phyloP scores from a whole-genome alignment of 1,139 yeast genomes.

The Yamadazyma atmosphaerica region DNA sequence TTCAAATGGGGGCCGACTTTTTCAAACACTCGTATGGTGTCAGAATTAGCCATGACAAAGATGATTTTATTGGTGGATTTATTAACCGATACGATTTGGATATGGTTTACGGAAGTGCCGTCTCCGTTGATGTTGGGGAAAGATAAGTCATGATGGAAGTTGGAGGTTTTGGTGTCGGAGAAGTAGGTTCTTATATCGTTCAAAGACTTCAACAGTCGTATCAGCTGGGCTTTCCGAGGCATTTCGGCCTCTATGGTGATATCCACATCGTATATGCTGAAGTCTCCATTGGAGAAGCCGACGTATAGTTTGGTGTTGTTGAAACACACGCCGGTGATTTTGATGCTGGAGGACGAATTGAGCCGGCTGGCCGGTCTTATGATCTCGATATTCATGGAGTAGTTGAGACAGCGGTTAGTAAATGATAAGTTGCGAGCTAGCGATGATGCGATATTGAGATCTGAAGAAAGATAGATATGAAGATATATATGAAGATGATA shows the following conservation, averaged over 20 bases:
- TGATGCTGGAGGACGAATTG: slow-evolving; percentile 15
- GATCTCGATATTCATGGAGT: slow-evolving; percentile 20
- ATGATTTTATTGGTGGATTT: slow-evolving; percentile 22
- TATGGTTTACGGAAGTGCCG: slow-evolving; percentile 9
- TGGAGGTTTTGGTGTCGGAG: slow-evolving; percentile 20
- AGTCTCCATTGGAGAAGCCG: slow-evolving; percentile 40
- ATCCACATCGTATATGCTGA: slow-evolving; percentile 24
- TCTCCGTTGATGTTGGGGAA: slow-evolving; percentile 19
- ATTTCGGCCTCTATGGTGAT: slow-evolving; percentile 8
- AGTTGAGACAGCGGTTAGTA: neutral
- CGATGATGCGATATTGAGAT: no score
- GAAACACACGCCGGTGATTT: slow-evolving; percentile 27
- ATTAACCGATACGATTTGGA: slow-evolving; percentile 14
- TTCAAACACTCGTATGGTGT: slow-evolving; percentile 31
- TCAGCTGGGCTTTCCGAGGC: slow-evolving; percentile 14
- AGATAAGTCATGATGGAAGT: slow-evolving; percentile 15
- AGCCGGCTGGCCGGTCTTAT: slow-evolving; percentile 16
- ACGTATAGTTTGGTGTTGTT: slow-evolving; percentile 25
- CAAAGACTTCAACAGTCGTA: slow-evolving; percentile 25
- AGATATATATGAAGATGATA: no score
- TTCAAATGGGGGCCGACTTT: slow-evolving; percentile 37
- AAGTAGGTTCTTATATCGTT: slow-evolving; percentile 27
- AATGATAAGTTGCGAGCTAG: neutral
- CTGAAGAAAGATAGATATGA: no score
- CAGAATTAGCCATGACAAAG: slow-evolving; percentile 27